phyloP scores from a whole-genome alignment of 2,329 filamentous ascomycete genomes.

The Decorospora gaudefroyi region DNA sequence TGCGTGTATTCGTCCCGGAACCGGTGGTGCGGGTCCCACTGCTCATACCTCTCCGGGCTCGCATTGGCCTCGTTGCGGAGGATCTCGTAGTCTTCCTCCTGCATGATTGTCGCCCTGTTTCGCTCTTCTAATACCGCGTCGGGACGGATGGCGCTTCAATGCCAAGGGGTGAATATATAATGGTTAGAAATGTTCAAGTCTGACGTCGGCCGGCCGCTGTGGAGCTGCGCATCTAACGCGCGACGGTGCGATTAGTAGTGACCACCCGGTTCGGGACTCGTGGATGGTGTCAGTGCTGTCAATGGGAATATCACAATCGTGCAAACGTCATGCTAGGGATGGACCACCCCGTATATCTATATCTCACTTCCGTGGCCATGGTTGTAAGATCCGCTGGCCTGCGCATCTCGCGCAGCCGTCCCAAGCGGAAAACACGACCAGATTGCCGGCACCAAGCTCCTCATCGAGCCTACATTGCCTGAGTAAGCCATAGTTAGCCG shows the following conservation, averaged over 20 bases:
- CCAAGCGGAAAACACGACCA: background rate
- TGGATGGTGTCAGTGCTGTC: background rate
- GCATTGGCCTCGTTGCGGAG: constrained; percentile 39
- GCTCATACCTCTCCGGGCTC: constrained; percentile 29
- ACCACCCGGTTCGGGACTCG: constrained; percentile 7
- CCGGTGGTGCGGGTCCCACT: constrained; percentile 38
- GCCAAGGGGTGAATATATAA: background rate
- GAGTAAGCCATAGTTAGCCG: constrained; percentile 15
- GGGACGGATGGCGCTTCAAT: background rate
- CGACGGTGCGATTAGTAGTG: constrained; percentile 9
- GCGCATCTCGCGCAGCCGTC: background rate
- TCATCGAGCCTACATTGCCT: background rate
- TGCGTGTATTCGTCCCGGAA: constrained; percentile 34
- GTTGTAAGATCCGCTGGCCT: background rate
- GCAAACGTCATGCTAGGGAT: background rate
- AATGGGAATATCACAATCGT: background rate
- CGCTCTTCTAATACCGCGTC: background rate
- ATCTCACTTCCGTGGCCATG: background rate
- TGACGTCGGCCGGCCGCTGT: constrained; percentile 12
- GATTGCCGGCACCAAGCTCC: background rate
- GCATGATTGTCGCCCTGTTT: constrained; percentile 24
- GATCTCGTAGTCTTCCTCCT: constrained; percentile 39
- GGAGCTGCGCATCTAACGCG: constrained; percentile 11
- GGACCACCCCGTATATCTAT: background rate
- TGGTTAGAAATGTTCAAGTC: constrained; percentile 5